Evolutionary conservation across 2,329 filamentous ascomycete species (phyloP).

Genomic region (Scedosporium apiospermum): DNA sequence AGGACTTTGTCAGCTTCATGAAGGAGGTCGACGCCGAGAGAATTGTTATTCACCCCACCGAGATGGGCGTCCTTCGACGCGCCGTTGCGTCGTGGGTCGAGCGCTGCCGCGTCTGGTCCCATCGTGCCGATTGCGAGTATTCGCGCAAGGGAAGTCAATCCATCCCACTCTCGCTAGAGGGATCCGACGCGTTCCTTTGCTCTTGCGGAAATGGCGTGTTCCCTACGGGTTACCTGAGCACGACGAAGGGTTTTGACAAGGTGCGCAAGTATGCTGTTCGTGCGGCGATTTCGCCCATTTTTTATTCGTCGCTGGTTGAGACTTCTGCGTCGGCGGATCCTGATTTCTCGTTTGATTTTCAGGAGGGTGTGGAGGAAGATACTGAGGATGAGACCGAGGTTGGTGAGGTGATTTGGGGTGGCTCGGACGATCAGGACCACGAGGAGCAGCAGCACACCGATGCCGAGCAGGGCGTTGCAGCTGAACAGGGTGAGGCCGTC

Average conservation of each 20-base stretch:
- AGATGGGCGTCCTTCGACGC: not conserved
- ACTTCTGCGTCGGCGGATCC: too few species aligned
- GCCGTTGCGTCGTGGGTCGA: slow-evolving; percentile 17
- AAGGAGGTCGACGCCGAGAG: not conserved
- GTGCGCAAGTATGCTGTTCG: slow-evolving; percentile 37
- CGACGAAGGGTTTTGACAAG: slow-evolving; percentile 31
- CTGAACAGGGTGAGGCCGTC: too few species aligned
- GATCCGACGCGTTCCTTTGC: slow-evolving; percentile 28
- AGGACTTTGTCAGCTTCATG: not conserved
- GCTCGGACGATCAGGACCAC: too few species aligned
- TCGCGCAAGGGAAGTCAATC: slow-evolving; percentile 13
- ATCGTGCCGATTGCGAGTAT: slow-evolving; percentile 33
- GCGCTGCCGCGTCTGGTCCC: slow-evolving; percentile 37
- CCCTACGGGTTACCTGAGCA: slow-evolving; percentile 20
- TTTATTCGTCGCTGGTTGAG: slow-evolving; percentile 10
- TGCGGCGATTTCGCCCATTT: slow-evolving; percentile 47
- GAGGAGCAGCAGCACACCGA: too few species aligned
- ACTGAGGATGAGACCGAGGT: too few species aligned
- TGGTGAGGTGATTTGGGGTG: too few species aligned
- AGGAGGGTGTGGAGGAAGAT: too few species aligned
- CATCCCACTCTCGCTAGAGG: slow-evolving; percentile 24
- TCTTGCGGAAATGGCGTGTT: slow-evolving; percentile 25
- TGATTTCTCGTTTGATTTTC: too few species aligned
- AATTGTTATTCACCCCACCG: not conserved
- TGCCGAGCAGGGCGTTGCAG: too few species aligned